phyloP scores from a whole-genome alignment of 2,329 filamentous ascomycete species.

The Beauveria varroae region DNA sequence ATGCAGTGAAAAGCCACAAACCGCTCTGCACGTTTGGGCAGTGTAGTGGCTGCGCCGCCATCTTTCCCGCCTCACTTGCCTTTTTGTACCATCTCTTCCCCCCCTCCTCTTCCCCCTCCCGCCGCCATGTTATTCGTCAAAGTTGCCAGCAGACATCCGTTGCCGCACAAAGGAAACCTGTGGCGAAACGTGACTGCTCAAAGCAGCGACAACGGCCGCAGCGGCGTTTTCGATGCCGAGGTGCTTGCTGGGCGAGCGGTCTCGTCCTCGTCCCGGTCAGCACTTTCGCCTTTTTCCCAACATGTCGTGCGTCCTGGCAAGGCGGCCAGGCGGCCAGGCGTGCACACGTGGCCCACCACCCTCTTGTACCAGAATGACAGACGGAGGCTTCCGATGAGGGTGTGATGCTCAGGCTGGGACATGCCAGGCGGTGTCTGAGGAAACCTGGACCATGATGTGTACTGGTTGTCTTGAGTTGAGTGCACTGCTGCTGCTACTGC shows the following conservation, averaged over 20 bases:
- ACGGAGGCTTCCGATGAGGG: not conserved
- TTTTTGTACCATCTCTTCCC: not conserved
- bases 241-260: not conserved
- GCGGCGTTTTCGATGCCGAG: not conserved
- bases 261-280: not conserved
- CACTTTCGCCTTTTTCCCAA: not conserved
- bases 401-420: not conserved
- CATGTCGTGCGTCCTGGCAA: constrained; percentile 4
- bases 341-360: constrained; percentile 7
- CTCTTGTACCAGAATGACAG: not conserved
- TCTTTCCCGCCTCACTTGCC: constrained; percentile 2
- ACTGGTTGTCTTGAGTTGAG: not conserved
- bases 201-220: no score
- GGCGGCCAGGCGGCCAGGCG: not conserved
- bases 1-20: not conserved
- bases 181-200: no score
- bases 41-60: not conserved
- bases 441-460: not conserved
- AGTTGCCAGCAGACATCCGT: not conserved
- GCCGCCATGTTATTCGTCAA: no score
- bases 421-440: not conserved
- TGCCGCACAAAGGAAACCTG: not conserved
- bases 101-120: not conserved
- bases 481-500: not conserved
- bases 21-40: not conserved